Base-by-base conservation (phyloP, 176 grass and related monocot species). In the Oryza glumipatula region DNA sequence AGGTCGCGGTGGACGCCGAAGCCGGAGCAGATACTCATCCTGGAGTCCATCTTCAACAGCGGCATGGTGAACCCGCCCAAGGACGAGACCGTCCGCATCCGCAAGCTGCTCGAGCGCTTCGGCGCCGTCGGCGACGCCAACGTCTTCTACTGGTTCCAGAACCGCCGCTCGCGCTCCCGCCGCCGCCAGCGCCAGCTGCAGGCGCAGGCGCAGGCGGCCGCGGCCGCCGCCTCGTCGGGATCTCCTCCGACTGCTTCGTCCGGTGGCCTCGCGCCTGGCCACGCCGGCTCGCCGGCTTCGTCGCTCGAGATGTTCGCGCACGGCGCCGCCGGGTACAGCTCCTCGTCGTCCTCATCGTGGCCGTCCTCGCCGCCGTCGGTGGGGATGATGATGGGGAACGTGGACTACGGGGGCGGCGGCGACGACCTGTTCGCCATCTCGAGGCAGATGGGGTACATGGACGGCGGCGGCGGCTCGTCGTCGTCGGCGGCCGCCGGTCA, bases 131-230 rank as follows among this genome's bases (percentile, higher is more conserved):
- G 93, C 38, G 95, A 98, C 75, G 93, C 95, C 76, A 98, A 98
- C 78, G 93, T 98, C 73, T 98, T 98, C 80, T 98, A 98, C 82
- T 98, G 96, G 96, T 98, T 98, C 73, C 96, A 95, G 89, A 98
- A 98, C 77, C 87, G 96, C 26, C 88, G 96, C 68, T 98, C 96
- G 1, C 81, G 96, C 16, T 98, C 93, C 0, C 92, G 96, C 48
- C 91, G 96, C 1, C 96, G 93, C 65, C 95, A 98, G 76, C 91
- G 95, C n/a, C 95, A 95, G 85, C 76, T 93, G 17, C 93, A 92
- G 80, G 91, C 86, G 9, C 88, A 89, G 72, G 82, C 88, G 17
- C 80, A 84, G 46, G 76, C 77, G 0, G 32, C 51, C 7, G 67
- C 83, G 0, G 75, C 87, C 0, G 56, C 72, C 0, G 84, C 65